Evolutionary conservation across 805 yeast species (phyloP).

Genomic region (Nakazawaea ishiwadae): DNA sequence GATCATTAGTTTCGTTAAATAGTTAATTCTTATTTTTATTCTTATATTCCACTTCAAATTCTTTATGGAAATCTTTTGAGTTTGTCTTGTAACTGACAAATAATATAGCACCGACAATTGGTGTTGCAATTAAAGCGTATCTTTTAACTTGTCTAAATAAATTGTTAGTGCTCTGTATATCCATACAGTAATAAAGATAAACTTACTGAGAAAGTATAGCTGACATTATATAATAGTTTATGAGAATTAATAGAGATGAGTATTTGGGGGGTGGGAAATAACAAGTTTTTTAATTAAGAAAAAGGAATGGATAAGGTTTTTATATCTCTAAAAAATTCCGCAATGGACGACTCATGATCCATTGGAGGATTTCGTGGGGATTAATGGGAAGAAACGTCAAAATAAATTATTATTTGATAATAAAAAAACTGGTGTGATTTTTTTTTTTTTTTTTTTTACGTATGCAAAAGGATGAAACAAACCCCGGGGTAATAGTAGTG

Average conservation of each 20-base stretch:
- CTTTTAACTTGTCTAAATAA: constrained; percentile 3
- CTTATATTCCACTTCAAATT: constrained; percentile 9
- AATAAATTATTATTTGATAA: too few species aligned
- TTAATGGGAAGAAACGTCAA: too few species aligned
- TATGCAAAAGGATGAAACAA: neutral
- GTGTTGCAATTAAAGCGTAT: constrained; percentile 3
- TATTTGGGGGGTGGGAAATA: neutral
- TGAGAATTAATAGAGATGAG: too few species aligned
- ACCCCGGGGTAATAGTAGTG: too few species aligned
- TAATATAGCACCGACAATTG: neutral
- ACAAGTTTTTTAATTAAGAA: neutral
- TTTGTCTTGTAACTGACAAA: neutral
- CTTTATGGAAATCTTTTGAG: constrained; percentile 12
- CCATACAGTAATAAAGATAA: too few species aligned
- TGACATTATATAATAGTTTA: neutral
- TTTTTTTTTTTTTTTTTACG: neutral
- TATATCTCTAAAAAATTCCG: too few species aligned
- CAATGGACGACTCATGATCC: too few species aligned
- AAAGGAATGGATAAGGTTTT: constrained; percentile 1
- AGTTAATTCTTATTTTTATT: neutral
- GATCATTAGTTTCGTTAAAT: too few species aligned
- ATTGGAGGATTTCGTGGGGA: too few species aligned
- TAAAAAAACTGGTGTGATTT: too few species aligned
- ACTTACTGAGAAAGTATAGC: constrained; percentile 7
- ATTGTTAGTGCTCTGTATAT: too few species aligned